Evolutionary conservation across 768 basidiomycete genomes (phyloP).

Genomic region (Tricholoma bakamatsutake): DNA sequence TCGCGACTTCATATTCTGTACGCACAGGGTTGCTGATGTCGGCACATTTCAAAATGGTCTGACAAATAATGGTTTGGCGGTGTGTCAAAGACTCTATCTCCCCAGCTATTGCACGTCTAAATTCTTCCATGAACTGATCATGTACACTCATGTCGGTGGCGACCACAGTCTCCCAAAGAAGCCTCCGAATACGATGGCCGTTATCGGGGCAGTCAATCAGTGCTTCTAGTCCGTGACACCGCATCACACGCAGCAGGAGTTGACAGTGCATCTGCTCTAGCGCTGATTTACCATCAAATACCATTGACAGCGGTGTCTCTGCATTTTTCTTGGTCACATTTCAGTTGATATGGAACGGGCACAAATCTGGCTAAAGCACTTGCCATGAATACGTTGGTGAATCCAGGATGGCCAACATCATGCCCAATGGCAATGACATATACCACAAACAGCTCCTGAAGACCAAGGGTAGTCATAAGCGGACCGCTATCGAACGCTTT

Average conservation of each 20-base stretch:
- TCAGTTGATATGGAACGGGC: conserved; percentile 2
- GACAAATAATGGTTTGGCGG: conserved; percentile 71
- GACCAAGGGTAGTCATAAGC: conserved; percentile 41
- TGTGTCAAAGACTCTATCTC: conserved; percentile 32
- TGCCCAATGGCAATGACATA: conserved; percentile 94
- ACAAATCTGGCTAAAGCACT: conserved; percentile 20
- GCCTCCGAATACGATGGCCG: conserved; percentile 54
- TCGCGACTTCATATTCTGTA: conserved; percentile 15
- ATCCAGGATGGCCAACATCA: conserved; percentile 95
- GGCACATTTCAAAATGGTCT: conserved; percentile 93
- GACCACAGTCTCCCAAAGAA: conserved; percentile 77
- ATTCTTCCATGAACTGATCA: conserved; percentile 70
- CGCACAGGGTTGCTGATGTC: conserved; percentile 98
- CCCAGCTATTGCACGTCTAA: conserved; percentile 44
- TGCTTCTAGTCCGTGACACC: conserved; percentile 67
- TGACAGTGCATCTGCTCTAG: conserved; percentile 91
- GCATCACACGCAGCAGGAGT: conserved; percentile 74
- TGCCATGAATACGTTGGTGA: conserved; percentile 93
- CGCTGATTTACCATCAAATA: conserved; percentile 87
- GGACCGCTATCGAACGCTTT: conserved; percentile 31
- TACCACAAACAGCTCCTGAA: conserved; percentile 76
- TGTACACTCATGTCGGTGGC: conserved; percentile 97
- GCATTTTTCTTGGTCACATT: conserved; percentile 75
- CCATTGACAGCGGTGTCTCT: conserved; percentile 75
- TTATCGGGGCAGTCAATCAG: conserved; percentile 52